Evolutionary conservation across 345 rosid species (phyloP).

Genomic region (Bruguiera sexangula): DNA sequence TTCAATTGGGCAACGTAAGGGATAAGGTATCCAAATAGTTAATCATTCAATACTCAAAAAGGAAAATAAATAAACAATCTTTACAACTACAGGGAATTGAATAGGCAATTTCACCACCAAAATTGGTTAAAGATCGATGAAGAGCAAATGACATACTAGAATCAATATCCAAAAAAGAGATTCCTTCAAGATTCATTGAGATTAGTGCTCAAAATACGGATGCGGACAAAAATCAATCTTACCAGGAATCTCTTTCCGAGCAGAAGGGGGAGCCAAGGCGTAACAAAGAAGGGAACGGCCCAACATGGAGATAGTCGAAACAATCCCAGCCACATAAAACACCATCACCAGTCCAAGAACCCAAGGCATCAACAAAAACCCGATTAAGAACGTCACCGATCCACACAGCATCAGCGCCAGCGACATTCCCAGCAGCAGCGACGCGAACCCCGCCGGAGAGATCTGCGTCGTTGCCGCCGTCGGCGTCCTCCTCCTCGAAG

Average conservation of each 20-base stretch:
- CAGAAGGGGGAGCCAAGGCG: conserved; percentile 45
- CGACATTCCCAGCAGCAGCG: conserved; percentile 72
- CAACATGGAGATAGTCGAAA: conserved; percentile 62
- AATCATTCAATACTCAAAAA: no score
- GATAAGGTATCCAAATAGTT: no score
- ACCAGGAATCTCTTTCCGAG: conserved; percentile 55
- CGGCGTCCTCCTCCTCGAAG: conserved; percentile 22
- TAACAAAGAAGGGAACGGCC: conserved; percentile 59
- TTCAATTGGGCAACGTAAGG: no score
- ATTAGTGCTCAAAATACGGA: not conserved
- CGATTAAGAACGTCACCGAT: conserved; percentile 90
- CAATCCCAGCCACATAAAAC: conserved; percentile 73
- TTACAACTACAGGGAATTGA: no score
- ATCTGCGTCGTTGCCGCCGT: conserved; percentile 42
- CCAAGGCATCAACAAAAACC: conserved; percentile 95
- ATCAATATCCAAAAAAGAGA: not conserved
- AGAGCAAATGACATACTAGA: not conserved
- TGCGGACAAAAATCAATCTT: not conserved
- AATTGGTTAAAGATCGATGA: no score
- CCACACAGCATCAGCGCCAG: conserved; percentile 86
- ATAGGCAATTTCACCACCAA: no score
- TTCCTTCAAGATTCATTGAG: not conserved
- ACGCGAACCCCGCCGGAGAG: conserved; percentile 79
- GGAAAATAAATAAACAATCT: no score
- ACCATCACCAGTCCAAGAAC: conserved; percentile 67